Evolutionary conservation across 2,329 filamentous ascomycete genomes (phyloP).

Genomic region (Penicillium sp.): DNA sequence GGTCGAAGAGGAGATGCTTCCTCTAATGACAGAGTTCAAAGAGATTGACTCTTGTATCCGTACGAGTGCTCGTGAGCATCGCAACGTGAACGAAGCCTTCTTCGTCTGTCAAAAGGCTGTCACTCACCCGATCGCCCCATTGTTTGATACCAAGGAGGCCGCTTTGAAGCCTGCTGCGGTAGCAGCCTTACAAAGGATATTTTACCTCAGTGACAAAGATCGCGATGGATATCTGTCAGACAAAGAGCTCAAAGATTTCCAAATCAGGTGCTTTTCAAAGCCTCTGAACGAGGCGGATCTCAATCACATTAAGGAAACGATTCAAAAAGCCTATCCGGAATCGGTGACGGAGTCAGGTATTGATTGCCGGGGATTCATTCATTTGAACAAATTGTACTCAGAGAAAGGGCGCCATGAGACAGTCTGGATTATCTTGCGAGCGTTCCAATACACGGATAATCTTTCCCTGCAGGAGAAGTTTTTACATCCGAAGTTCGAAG

Average conservation of each 20-base stretch:
- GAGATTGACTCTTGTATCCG: constrained; percentile 98
- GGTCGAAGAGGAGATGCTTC: constrained; percentile 94
- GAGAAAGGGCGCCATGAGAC: constrained; percentile 98
- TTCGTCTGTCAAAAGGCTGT: constrained; percentile 98
- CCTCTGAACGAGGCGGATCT: constrained; percentile 77
- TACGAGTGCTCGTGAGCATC: constrained; percentile 85
- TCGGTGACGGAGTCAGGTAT: constrained; percentile 69
- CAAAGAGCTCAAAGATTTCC: constrained; percentile 85
- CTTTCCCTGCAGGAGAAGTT: constrained; percentile 88
- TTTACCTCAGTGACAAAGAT: constrained; percentile 94
- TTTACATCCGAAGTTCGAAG: constrained; percentile 88
- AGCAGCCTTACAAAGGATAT: constrained; percentile 82
- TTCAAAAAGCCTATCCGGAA: constrained; percentile 66
- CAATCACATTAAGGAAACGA: constrained; percentile 84
- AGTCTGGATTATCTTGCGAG: constrained; percentile 93
- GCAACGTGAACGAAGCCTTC: constrained; percentile 94
- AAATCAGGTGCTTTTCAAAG: constrained; percentile 89
- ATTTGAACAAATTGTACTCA: constrained; percentile 92
- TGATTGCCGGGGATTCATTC: constrained; percentile 77
- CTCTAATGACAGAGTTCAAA: constrained; percentile 97
- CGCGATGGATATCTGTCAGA: constrained; percentile 92
- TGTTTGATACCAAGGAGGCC: constrained; percentile 94
- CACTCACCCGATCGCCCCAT: constrained; percentile 90
- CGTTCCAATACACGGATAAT: constrained; percentile 95
- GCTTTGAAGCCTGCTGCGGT: constrained; percentile 85